phyloP scores from a whole-genome alignment of 768 basidiomycete species.

The Lentinula sp. region DNA sequence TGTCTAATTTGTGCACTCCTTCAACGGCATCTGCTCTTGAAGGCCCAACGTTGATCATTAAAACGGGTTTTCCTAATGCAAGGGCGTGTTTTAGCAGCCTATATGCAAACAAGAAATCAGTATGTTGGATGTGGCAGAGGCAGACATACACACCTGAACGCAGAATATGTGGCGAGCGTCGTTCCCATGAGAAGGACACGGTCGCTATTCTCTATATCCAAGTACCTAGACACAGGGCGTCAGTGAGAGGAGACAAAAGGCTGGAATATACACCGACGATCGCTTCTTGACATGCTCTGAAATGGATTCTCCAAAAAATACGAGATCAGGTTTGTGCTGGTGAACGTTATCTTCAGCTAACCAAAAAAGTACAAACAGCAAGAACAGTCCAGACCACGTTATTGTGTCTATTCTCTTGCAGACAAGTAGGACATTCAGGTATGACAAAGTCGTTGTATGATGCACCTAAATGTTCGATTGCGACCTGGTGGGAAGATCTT shows the following conservation, averaged over 20 bases:
- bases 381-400: conserved; percentile 44
- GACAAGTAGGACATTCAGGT: conserved; percentile 71
- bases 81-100: conserved; percentile 80
- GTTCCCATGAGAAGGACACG: conserved; percentile 81
- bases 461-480: conserved; percentile 61
- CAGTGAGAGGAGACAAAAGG: background rate
- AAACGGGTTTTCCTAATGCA: conserved; percentile 66
- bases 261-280: conserved; percentile 47
- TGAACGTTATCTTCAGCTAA: too few relatives aligned
- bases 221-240: conserved; percentile 35
- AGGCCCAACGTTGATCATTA: conserved; percentile 85
- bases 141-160: conserved; percentile 56
- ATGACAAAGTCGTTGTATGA: conserved; percentile 74
- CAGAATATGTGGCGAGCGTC: conserved; percentile 89
- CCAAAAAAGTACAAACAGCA: background rate
- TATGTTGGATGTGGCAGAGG: background rate
- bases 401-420: conserved; percentile 47
- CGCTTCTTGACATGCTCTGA: conserved; percentile 53
- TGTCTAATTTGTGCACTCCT: conserved; percentile 76
- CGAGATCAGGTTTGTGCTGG: conserved; percentile 75
- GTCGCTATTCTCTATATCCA: conserved; percentile 52
- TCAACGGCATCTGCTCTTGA: conserved; percentile 71
- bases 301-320: conserved; percentile 92
- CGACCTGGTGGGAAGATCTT: conserved; percentile 47
- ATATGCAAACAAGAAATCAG: background rate